A percentile compares a stretch with the other conserved stretches of the same genome.
phyloP scores from a whole-genome alignment of 495 filamentous ascomycete species.

The Xylaria telfairii region DNA sequence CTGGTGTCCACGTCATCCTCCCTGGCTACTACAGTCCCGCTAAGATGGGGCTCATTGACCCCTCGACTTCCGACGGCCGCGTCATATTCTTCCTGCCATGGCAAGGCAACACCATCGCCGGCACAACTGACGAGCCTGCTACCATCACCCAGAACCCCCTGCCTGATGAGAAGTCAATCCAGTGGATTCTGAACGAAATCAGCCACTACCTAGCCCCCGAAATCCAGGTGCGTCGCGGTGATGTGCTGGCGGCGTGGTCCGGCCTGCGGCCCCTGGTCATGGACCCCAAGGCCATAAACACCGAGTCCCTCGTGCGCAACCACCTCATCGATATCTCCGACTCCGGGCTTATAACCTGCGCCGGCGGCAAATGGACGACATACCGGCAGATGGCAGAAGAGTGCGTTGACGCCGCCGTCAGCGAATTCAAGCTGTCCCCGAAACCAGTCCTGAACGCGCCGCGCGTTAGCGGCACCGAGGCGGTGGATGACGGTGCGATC shows the following conservation, averaged over 20 bases:
- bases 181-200: slow-evolving; percentile 95
- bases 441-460: slow-evolving; percentile 65
- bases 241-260: slow-evolving; percentile 95
- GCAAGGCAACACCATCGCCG: slow-evolving; percentile 99
- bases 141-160: slow-evolving; percentile 80
- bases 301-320: slow-evolving; percentile 93
- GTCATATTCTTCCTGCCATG: slow-evolving; percentile 99
- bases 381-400: slow-evolving; percentile 99
- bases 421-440: slow-evolving; percentile 73
- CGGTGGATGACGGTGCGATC: slow-evolving; percentile 72
- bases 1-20: slow-evolving; percentile 92
- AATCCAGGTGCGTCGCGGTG: slow-evolving; percentile 90
- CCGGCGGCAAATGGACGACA: slow-evolving; percentile 99
- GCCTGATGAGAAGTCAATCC: slow-evolving; percentile 90
- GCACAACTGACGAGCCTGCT: slow-evolving; percentile 92
- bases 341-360: slow-evolving; percentile 88
- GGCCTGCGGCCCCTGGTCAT: slow-evolving; percentile 93
- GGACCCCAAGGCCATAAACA: slow-evolving; percentile 92
- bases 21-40: slow-evolving; percentile 95
- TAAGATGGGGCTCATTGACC: slow-evolving; percentile 97
- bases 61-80: slow-evolving; percentile 89
- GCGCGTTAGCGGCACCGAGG: slow-evolving; percentile 77
- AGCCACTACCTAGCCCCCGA: slow-evolving; percentile 88
- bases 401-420: slow-evolving; percentile 88
- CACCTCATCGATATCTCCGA: slow-evolving; percentile 88